Evolutionary conservation across 1,284 basidiomycete species (phyloP).

Genomic region (Uromyces viciae-fabae): DNA sequence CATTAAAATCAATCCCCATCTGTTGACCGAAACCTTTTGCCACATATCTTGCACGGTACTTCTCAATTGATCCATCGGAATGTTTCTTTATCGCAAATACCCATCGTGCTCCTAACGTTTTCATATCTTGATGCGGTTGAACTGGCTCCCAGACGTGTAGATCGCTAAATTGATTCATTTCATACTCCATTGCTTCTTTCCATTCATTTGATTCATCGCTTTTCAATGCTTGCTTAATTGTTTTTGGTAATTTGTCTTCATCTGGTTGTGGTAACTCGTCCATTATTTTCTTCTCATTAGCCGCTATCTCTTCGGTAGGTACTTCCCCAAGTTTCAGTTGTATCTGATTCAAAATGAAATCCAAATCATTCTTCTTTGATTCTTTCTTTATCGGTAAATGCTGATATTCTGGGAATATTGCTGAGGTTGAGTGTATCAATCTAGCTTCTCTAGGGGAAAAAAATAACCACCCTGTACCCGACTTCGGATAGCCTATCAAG

Average conservation of each 20-base stretch:
- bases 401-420: constrained; percentile 8
- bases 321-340: not conserved
- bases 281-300: not conserved
- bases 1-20: not conserved
- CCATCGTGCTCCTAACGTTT: not conserved
- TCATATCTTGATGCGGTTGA: not conserved
- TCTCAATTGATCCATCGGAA: not conserved
- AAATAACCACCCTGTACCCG: constrained; percentile 7
- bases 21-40: not conserved
- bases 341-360: not conserved
- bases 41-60: not conserved
- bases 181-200: not conserved
- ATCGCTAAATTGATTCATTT: not conserved
- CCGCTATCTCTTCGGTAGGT: not conserved
- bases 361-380: not conserved
- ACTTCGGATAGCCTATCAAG: not conserved
- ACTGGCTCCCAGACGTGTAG: not conserved
- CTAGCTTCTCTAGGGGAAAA: not conserved
- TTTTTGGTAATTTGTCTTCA: not conserved
- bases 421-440: not conserved
- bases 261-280: not conserved
- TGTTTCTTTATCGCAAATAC: constrained; percentile 4
- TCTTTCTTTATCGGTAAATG: not conserved
- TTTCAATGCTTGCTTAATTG: not conserved
- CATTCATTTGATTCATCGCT: not conserved